Percentiles rank a stretch among this genome's conserved stretches.
Conservation (phyloP, 768 basidiomycete species). For the Coprinellus micaceus region DNA sequence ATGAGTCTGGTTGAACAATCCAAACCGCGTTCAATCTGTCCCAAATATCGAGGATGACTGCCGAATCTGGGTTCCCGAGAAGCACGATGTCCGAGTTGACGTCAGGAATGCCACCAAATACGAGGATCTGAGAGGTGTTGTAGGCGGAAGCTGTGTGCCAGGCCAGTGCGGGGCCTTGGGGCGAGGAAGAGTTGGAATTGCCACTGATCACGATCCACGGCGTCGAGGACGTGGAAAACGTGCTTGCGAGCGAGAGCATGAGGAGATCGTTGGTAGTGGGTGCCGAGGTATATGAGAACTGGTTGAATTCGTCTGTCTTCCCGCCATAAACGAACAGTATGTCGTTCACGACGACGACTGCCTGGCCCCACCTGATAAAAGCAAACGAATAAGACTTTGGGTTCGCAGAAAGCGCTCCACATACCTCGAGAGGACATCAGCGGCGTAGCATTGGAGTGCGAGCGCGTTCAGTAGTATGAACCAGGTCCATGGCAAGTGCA, state of each 20-base stretch:
- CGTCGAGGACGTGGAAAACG: constrained; percentile 59
- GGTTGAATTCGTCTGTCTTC: constrained; percentile 66
- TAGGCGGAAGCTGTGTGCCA: constrained; percentile 80
- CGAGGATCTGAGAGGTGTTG: constrained; percentile 48
- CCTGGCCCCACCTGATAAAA: constrained; percentile 77
- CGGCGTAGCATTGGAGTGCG: not conserved
- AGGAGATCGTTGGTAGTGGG: constrained; percentile 71
- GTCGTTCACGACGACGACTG: constrained; percentile 53
- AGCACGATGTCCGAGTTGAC: constrained; percentile 51
- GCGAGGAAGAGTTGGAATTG: constrained; percentile 38
- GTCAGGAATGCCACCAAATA: constrained; percentile 77
- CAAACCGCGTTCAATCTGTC: constrained; percentile 40
- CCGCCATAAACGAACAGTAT: constrained; percentile 77
- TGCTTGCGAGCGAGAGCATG: constrained; percentile 54
- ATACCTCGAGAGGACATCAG: too few species aligned
- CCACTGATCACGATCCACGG: constrained; percentile 64
- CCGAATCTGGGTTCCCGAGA: constrained; percentile 58
- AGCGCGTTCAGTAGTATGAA: constrained; percentile 1
- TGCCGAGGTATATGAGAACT: constrained; percentile 70
- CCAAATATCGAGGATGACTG: constrained; percentile 48
- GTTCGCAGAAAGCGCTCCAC: too few species aligned
- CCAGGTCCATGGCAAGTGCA: constrained; percentile 3
- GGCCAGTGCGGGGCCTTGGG: constrained; percentile 60
- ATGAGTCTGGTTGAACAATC: constrained; percentile 43
- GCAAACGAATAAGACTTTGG: not conserved